Conservation (phyloP, 768 basidiomycete species). For the Leccinum longicurvipes region DNA sequence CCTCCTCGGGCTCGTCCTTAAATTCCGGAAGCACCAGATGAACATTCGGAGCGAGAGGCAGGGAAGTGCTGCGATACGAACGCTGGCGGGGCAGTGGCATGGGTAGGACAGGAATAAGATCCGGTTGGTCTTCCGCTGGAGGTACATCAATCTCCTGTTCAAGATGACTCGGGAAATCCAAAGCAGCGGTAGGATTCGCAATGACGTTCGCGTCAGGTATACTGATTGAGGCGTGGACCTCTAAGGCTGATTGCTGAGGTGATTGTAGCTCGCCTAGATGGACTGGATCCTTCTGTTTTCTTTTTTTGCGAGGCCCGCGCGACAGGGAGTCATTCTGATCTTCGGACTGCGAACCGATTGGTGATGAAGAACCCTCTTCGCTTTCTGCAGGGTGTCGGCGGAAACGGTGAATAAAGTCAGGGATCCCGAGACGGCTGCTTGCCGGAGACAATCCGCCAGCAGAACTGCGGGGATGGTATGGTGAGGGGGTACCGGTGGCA, state of each 20-base stretch:
- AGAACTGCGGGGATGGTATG: constrained; percentile 21
- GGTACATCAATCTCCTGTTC: constrained; percentile 4
- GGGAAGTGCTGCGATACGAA: constrained; percentile 34
- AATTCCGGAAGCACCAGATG: constrained; percentile 32
- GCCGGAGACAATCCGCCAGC: constrained; percentile 40
- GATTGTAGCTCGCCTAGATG: constrained; percentile 24
- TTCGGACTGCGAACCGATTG: constrained; percentile 45
- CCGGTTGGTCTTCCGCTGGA: neutral
- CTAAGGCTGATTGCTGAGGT: constrained; percentile 13
- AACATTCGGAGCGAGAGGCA: constrained; percentile 27
- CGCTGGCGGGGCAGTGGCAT: constrained; percentile 1
- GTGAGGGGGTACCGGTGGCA: constrained; percentile 35
- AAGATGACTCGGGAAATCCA: neutral
- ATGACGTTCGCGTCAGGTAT: constrained; percentile 2
- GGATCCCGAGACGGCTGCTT: constrained; percentile 40
- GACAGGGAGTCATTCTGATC: constrained; percentile 30
- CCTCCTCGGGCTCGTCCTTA: constrained; percentile 41
- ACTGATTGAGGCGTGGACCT: constrained; percentile 6
- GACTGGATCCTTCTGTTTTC: constrained; percentile 20
- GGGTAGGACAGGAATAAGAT: neutral
- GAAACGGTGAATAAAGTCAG: constrained; percentile 36
- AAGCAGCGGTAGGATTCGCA: neutral
- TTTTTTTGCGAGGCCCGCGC: constrained; percentile 9
- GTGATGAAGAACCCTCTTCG: constrained; percentile 48
- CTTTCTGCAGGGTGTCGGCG: constrained; percentile 38